These are phyloP conservation scores for Cryphonectria naterciae DNA, from an alignment of 2,329 filamentous ascomycete genomes.

Conservation along the genomic window DNA sequence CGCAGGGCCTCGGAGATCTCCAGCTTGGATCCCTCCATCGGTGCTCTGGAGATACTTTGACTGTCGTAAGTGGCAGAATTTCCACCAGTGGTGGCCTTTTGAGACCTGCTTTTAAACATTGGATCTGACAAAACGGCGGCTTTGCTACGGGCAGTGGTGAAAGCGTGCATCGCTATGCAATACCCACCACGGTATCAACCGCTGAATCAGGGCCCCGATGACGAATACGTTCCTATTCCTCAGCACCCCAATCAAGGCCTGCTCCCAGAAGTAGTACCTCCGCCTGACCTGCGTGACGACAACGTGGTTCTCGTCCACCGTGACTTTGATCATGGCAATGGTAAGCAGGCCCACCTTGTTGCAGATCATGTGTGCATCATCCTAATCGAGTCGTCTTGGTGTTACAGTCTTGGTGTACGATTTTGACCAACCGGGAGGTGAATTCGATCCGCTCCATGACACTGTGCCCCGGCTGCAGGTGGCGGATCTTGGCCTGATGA, in stretches of 20 bases:
- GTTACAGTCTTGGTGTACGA: neutral
- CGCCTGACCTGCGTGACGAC: neutral
- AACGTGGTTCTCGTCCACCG: slow-evolving; percentile 5
- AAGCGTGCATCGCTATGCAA: slow-evolving; percentile 30
- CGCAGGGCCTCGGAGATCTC: neutral
- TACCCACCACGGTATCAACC: slow-evolving; percentile 24
- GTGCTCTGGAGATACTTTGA: slow-evolving; percentile 30
- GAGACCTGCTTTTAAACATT: neutral
- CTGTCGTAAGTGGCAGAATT: slow-evolving; percentile 14
- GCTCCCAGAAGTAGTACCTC: slow-evolving; percentile 7
- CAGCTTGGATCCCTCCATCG: slow-evolving; percentile 3
- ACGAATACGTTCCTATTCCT: neutral
- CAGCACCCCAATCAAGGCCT: neutral
- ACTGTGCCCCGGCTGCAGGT: neutral
- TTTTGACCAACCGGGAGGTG: neutral
- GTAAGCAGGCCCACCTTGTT: neutral
- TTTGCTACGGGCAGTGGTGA: slow-evolving; percentile 17
- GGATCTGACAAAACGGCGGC: neutral
- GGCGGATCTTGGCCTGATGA: neutral
- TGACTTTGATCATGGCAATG: slow-evolving; percentile 9
- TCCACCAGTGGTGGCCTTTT: no score
- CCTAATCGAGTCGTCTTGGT: neutral
- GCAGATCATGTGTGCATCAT: neutral
- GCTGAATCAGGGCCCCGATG: neutral
- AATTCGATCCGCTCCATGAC: neutral